These are phyloP conservation scores for Chlorella sp. DNA, from an alignment of 139 green algal genomes.

Conservation along the genomic window DNA sequence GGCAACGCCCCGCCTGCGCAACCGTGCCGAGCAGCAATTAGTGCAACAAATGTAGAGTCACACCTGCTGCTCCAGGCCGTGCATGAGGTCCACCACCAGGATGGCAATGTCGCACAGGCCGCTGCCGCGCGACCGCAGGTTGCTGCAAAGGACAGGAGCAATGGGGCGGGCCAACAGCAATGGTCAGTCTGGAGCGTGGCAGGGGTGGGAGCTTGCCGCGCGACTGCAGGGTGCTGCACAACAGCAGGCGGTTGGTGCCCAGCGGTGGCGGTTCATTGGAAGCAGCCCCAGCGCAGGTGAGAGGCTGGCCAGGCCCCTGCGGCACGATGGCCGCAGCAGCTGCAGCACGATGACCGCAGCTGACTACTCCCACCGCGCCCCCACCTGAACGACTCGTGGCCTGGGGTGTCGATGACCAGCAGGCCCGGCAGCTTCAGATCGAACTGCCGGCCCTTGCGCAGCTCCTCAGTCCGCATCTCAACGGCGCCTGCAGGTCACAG, in stretches of 20 bases:
- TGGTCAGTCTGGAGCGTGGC: no score
- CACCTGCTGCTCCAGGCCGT: constrained; percentile 90
- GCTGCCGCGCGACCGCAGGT: constrained; percentile 92
- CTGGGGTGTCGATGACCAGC: constrained; percentile 98
- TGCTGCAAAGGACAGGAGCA: constrained; percentile 89
- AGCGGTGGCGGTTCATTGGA: no score
- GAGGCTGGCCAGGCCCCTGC: no score
- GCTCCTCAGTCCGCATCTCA: constrained; percentile 77
- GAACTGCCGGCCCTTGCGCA: constrained; percentile 71
- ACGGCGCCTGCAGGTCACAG: constrained; percentile 20
- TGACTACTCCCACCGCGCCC: not conserved
- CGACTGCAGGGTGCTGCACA: no score
- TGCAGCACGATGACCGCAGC: no score
- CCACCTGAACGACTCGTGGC: constrained; percentile 44
- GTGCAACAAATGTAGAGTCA: no score
- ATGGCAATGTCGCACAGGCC: constrained; percentile 98
- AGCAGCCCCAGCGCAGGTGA: no score
- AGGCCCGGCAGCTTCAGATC: constrained; percentile 92
- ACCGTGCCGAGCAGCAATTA: no score
- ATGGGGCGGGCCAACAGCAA: not conserved
- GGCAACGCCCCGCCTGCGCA: no score
- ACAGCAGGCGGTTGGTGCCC: no score
- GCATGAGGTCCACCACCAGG: constrained; percentile 98
- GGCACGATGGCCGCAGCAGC: no score
- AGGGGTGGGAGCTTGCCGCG: no score